Evolutionary conservation across 2,329 filamentous ascomycete genomes (phyloP), one percentile per base, ranked within the genome.

Genomic region (Colletotrichum siamense): DNA sequence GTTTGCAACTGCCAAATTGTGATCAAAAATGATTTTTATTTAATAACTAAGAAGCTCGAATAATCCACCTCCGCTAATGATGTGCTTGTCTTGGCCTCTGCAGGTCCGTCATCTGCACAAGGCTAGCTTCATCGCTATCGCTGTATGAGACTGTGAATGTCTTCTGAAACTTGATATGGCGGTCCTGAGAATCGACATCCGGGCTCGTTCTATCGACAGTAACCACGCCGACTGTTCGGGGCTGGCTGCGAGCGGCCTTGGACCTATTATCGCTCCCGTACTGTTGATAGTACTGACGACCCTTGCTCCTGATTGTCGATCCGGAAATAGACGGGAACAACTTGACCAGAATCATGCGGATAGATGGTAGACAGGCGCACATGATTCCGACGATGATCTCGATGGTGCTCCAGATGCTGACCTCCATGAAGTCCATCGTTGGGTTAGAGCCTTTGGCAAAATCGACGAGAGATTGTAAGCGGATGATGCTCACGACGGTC

Each of bases 341-440:
- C 13, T 81, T 77, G 16, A 79, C 78, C 4, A 85, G 76, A 13
- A 85, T 76, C 22, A 82, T 79, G 3, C 82, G 80, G 1, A 84
- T 73, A 5, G 82, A 77, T 0, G 84, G 84, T 78, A 85, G 79
- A 55, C 82, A 84, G 9, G 82, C 81, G 74, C 84, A 85, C 36
- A 85, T 83, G 73, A 85, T 83, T 4, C 83, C 83, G 10, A 84
- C 80, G 73, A 82, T 82, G 76, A 85, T 81, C 72, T 85, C 84
- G n/a, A 85, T 78, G 1, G 80, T 82, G 7, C 83, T 84, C 84
- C 84, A 85, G 22, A 81, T 65, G 39, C 78, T 79, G 30, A 82
- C 77, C 12, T 80, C 79, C 44, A 77, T 76, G 57, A 79, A 78
- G 18, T 80, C 79, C 78, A 79, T 81, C 1, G 81, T 80, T 15